These are phyloP conservation scores for Prinsepia uniflora DNA, from an alignment of 306 rosid genomes.

Conservation along the genomic window DNA sequence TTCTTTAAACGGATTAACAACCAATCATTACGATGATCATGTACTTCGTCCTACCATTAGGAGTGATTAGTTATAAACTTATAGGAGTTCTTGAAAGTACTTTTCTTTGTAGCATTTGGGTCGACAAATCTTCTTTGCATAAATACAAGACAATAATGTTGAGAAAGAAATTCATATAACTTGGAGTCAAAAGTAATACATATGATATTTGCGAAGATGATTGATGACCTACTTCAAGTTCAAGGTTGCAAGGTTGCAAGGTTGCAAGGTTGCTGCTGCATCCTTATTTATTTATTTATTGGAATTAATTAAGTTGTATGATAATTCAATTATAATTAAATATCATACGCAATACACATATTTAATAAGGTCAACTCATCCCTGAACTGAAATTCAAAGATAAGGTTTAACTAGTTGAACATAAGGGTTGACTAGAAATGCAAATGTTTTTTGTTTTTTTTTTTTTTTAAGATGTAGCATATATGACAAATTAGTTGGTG, in stretches of 20 bases:
- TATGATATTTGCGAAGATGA: neutral
- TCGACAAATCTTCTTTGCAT: neutral
- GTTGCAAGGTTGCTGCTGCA: neutral
- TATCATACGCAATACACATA: too few species aligned
- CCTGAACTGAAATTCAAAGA: too few species aligned
- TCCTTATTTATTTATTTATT: too few species aligned
- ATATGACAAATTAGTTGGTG: too few species aligned
- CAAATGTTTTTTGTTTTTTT: too few species aligned
- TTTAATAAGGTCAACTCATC: too few species aligned
- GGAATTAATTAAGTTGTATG: too few species aligned
- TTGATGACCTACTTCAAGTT: neutral
- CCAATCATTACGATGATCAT: neutral
- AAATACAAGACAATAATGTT: neutral
- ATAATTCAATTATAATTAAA: too few species aligned
- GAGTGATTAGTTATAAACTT: neutral
- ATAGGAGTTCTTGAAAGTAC: neutral
- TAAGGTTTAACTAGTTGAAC: too few species aligned
- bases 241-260: too few species aligned
- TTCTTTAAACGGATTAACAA: neutral
- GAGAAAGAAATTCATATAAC: neutral
- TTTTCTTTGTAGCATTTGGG: neutral
- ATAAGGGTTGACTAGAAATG: too few species aligned
- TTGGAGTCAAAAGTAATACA: neutral
- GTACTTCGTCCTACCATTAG: neutral
- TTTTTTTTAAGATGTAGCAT: too few species aligned